Evolutionary conservation across 495 filamentous ascomycete genomes (phyloP), one percentile per base, ranked within the genome.

Genomic region (Aspergillus carlsbadensis): DNA sequence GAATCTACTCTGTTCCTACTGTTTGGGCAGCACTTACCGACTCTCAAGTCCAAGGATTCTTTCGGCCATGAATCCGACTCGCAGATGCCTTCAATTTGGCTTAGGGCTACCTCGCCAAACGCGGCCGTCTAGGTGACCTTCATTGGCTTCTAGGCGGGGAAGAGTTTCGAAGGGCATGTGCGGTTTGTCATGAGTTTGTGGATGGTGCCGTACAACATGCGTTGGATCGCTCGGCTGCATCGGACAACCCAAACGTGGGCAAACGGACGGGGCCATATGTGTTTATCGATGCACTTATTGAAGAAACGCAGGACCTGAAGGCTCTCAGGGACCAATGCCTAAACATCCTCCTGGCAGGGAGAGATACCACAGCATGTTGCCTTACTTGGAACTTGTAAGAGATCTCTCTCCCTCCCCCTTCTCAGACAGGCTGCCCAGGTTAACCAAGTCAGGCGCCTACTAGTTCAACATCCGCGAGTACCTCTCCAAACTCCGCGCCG

Each of bases 321-420:
- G 66, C 69, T 14, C 52, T 86, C 44, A 76, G 81, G 17, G 81
- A 83, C 56, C 81, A 87, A 61, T 67, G 84, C 34, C 65, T 86
- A 50, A 75, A 78, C 40, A 71, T 87, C 13, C 70, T 88, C 33
- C 55, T 86, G 8, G 84, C 85, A 2, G 84, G 84, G 0, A 73
- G 83, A 59, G 85, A 88, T 65, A 87, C 84, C 22, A 86, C 84
- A 6, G 79, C 84, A 8, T 76, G 67, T 48, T 65, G 63, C 36
- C 44, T 76, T 11, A 66, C 70, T 1, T 77, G 75, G 75, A 63
- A 57, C 11, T 44, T 49, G 54, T 17, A 26, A 41, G 20, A 29
- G 10, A 34, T 6, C 15, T 2, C 26, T 52, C 36, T 14, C 36
- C 2, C 15, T 2, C 26, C 37, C 36, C 15, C 36, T 39, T 3